Evolutionary conservation across 2,329 filamentous ascomycete species (phyloP).

Genomic region (Cadophora sp.): DNA sequence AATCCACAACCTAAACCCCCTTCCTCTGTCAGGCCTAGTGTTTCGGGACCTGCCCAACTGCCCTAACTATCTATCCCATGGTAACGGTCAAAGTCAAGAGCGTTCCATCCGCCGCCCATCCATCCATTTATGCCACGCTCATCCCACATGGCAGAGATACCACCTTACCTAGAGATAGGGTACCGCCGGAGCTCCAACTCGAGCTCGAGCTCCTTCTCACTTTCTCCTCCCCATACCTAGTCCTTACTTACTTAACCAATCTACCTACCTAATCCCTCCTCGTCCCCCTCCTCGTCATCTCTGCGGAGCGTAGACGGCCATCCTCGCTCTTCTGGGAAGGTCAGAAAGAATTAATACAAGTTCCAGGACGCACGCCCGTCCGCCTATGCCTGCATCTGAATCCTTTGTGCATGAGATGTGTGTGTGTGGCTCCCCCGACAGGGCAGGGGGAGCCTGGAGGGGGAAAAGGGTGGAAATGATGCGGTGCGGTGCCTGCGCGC

Average conservation of each 20-base stretch:
- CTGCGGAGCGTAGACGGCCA: background rate
- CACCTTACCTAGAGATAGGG: background rate
- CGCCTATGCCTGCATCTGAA: background rate
- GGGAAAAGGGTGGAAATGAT: too few relatives aligned
- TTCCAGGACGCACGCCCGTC: conserved; percentile 3
- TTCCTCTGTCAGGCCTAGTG: background rate
- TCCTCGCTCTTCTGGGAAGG: conserved; percentile 1
- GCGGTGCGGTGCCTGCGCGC: background rate
- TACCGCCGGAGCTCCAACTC: conserved; percentile 1
- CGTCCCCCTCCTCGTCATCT: background rate
- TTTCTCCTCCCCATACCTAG: too few relatives aligned
- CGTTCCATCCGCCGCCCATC: too few relatives aligned
- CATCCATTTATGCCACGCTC: too few relatives aligned
- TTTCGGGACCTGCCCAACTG: too few relatives aligned
- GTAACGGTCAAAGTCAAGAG: background rate
- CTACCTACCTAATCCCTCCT: background rate
- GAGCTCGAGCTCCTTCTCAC: too few relatives aligned
- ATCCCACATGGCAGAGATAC: conserved; percentile 9
- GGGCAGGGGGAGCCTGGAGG: background rate
- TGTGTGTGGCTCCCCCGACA: background rate
- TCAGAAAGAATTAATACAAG: background rate
- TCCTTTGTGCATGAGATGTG: background rate
- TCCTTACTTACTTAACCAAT: too few relatives aligned
- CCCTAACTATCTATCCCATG: conserved; percentile 2
- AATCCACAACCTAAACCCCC: background rate